Evolutionary conservation across 129 eudicot species (phyloP).

Genomic region (Pseudognaphalium luteoalbum): DNA sequence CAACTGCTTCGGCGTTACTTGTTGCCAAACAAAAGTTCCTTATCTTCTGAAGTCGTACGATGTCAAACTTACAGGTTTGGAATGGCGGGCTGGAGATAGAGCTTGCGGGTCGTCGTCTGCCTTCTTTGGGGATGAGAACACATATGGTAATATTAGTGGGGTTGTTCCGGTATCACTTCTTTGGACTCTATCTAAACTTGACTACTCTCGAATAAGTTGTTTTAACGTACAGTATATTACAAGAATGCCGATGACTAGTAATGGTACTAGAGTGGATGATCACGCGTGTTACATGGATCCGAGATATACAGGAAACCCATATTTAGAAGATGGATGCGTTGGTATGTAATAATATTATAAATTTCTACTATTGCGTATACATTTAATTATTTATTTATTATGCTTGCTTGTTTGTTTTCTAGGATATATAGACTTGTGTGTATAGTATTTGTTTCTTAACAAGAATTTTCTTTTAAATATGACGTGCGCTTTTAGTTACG

Average conservation of each 20-base stretch:
- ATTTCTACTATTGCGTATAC: background rate
- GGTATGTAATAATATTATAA: background rate
- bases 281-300: background rate
- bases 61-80: too few species aligned
- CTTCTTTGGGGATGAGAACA: background rate
- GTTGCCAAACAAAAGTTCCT: too few species aligned
- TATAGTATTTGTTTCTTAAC: background rate
- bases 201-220: background rate
- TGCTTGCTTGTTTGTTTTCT: too few species aligned
- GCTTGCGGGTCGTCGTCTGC: constrained; percentile 2
- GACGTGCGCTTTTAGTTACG: too few species aligned
- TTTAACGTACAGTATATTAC: background rate
- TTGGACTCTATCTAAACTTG: background rate
- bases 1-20: too few species aligned
- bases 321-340: constrained; percentile 3
- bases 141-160: background rate
- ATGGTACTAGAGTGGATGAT: too few species aligned
- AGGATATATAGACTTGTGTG: too few species aligned
- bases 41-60: too few species aligned
- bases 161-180: background rate
- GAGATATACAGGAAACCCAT: background rate
- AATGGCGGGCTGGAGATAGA: too few species aligned
- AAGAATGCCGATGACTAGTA: too few species aligned
- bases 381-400: background rate
- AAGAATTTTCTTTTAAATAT: too few species aligned